Base-by-base conservation (phyloP, 768 basidiomycete genomes). In the Tricholoma saponaceum region DNA sequence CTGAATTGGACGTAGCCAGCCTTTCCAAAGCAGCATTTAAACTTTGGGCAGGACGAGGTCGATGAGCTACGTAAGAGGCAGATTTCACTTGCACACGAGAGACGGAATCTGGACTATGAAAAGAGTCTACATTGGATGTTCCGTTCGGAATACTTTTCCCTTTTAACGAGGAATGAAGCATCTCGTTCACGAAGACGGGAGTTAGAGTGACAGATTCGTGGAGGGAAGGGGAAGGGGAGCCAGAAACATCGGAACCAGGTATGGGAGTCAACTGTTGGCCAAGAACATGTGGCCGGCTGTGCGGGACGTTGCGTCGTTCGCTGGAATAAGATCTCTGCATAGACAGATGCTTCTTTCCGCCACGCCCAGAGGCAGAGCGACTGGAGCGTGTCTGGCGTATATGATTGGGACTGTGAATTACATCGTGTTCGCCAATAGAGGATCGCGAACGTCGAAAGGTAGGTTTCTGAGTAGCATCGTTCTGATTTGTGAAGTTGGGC, bases 21-120 rank as follows among this genome's bases (percentile, higher is more conserved):
- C 85, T 80, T 69, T 91, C 86, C 32, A 87, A 72, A 14, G 87
- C 89, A 56, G 88, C 89, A 62, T 79, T 82, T 47, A 92, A 75
- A 60, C 87, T 89, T 71, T 90, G 89, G 0, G 86, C 85, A 54
- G 75, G 79, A 46, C 81, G 81, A 16, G 84, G 72, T 54, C 78
- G 78, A 68, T 80, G 75, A 14, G 84, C 74, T 28, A 84, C 70
- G 64, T 81, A 80, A 13, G 84, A 76, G 16, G 83, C 80, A 46
- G 82, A 79, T 65, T 83, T 86, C 22, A 79, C 69, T 60, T 79
- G 74, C 43, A 74, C 71, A 39, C 82, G 79, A n/a, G 80, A 73
- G 47, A 69, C 69, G 5, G 78, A 72, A 30, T 18, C 28, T 28
- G 14, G 23, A 30, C 7, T 18, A 50, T 28, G 47, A 30, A 18